Percentiles rank a stretch among this genome's conserved stretches.
These are phyloP conservation scores for Penicillium odoratum DNA, from an alignment of 495 filamentous ascomycete genomes.

Conservation along the genomic window DNA sequence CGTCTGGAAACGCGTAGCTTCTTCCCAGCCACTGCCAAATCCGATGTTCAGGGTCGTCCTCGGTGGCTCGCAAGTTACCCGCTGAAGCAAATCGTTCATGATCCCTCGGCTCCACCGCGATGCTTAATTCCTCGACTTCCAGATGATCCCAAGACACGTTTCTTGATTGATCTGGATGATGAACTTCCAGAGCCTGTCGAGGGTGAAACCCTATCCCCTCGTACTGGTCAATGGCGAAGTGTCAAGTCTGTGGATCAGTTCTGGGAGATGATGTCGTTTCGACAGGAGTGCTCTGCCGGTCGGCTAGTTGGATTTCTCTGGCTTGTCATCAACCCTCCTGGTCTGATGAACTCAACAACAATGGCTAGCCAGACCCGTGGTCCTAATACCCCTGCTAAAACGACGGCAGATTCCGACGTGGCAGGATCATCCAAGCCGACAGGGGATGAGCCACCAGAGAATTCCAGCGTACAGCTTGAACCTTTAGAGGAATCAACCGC, in stretches of 20 bases:
- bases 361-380: conserved; percentile 34
- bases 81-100: conserved; percentile 57
- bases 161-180: conserved; percentile 84
- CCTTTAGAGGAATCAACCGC: neutral
- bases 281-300: conserved; percentile 93
- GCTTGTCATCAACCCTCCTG: conserved; percentile 70
- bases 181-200: conserved; percentile 54
- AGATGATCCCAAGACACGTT: conserved; percentile 94
- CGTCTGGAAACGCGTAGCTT: conserved; percentile 66
- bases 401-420: conserved; percentile 10
- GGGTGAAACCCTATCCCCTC: conserved; percentile 33
- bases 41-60: conserved; percentile 44
- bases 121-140: conserved; percentile 89
- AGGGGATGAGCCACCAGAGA: conserved; percentile 1
- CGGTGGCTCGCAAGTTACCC: conserved; percentile 61
- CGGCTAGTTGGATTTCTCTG: conserved; percentile 91
- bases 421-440: conserved; percentile 7
- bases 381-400: neutral
- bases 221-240: conserved; percentile 72
- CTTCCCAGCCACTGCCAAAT: conserved; percentile 50
- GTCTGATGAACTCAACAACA: conserved; percentile 38
- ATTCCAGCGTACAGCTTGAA: neutral
- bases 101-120: conserved; percentile 66
- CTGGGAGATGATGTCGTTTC: conserved; percentile 98
- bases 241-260: conserved; percentile 84